Evolutionary conservation across 345 rosid genomes (phyloP).

Genomic region (Sonneratia caseolaris): DNA sequence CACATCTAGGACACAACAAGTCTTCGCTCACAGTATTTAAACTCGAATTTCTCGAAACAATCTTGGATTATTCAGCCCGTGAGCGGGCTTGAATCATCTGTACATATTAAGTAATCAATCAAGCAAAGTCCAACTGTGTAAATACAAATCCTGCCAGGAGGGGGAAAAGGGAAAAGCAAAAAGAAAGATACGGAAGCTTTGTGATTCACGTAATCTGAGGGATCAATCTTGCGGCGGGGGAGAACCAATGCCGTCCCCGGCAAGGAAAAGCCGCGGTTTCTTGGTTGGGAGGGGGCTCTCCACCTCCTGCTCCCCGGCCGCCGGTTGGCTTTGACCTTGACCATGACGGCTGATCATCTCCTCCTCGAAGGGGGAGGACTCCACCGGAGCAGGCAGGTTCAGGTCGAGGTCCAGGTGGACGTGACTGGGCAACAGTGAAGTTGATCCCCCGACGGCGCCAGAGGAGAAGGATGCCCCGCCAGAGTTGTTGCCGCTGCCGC

Average conservation of each 20-base stretch:
- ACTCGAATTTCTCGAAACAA: too few species aligned
- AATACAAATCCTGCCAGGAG: background rate
- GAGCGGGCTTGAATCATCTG: background rate
- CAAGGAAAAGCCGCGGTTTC: slow-evolving; percentile 39
- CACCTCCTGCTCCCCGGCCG: slow-evolving; percentile 46
- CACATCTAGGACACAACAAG: too few species aligned
- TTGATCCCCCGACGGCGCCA: slow-evolving; percentile 24
- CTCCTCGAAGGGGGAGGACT: slow-evolving; percentile 18
- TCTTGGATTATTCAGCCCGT: too few species aligned
- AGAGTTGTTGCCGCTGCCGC: slow-evolving; percentile 13
- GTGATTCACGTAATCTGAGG: slow-evolving; percentile 5
- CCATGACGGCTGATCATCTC: background rate
- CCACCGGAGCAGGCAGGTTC: slow-evolving; percentile 75
- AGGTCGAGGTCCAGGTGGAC: slow-evolving; percentile 58
- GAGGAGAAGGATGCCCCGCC: slow-evolving; percentile 5
- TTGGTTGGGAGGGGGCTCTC: slow-evolving; percentile 58
- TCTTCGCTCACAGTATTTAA: too few species aligned
- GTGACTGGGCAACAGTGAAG: slow-evolving; percentile 7
- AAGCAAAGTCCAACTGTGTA: slow-evolving; percentile 2
- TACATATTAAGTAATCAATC: background rate
- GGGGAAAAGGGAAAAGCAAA: background rate
- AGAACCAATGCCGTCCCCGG: slow-evolving; percentile 1
- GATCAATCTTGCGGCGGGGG: slow-evolving; percentile 5
- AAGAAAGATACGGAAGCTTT: background rate
- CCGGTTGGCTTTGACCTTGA: slow-evolving; percentile 1